Evolutionary conservation across 208 protist genomes (phyloP).

Genomic region (Acanthamoeba quina): DNA sequence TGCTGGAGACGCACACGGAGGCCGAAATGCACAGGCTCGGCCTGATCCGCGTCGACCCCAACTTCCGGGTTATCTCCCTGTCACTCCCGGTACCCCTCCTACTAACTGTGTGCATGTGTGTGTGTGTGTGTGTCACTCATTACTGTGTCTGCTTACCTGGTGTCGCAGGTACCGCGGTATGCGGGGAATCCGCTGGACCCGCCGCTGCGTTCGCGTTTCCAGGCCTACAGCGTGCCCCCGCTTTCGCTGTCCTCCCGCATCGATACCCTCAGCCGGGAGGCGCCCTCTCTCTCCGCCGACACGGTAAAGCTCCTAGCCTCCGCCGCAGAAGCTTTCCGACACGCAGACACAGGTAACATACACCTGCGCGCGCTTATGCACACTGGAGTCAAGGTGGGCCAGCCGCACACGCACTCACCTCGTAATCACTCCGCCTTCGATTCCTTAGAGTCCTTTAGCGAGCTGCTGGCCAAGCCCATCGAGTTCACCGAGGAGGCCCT

Average conservation of each 20-base stretch:
- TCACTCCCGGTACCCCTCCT: conserved; percentile 92
- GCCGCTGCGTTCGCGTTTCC: conserved; percentile 89
- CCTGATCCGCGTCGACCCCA: conserved; percentile 92
- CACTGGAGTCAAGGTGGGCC: no score
- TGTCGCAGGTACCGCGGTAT: conserved; percentile 77
- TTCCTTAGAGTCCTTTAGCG: conserved; percentile 17
- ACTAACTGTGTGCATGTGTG: conserved; percentile 79
- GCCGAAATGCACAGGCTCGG: conserved; percentile 87
- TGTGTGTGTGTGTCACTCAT: no score
- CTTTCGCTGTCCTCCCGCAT: conserved; percentile 46
- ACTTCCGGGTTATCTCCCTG: conserved; percentile 96
- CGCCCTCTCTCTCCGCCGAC: neutral
- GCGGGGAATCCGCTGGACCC: conserved; percentile 87
- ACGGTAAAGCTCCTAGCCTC: conserved; percentile 4
- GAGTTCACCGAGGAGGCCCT: conserved; percentile 62
- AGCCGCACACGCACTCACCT: no score
- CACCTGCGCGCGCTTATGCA: neutral
- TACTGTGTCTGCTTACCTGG: no score
- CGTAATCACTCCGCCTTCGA: no score
- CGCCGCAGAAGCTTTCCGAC: neutral
- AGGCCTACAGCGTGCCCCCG: conserved; percentile 73
- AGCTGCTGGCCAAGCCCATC: conserved; percentile 58
- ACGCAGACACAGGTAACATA: neutral
- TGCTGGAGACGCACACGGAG: conserved; percentile 80
- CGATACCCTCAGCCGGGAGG: neutral